These are phyloP conservation scores for Warburgia ugandensis DNA, from an alignment of 164 flowering plant genomes.

Conservation along the genomic window DNA sequence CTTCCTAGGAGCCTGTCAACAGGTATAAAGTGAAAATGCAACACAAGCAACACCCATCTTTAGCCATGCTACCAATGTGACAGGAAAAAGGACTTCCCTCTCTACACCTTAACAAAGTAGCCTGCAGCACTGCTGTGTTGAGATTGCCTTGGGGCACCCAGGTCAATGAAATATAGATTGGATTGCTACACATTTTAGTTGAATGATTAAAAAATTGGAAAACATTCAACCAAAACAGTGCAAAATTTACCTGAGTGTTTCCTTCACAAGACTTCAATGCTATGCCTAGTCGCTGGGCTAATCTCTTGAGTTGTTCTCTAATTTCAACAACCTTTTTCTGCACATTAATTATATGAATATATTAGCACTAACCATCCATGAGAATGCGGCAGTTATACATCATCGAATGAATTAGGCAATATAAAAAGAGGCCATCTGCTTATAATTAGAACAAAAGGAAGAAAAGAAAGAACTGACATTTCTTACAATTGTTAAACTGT, in stretches of 20 bases:
- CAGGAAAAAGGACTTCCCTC: no score
- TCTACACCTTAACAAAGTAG: no score
- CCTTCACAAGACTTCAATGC: constrained; percentile 71
- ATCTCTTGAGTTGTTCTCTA: constrained; percentile 73
- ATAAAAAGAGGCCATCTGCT: not conserved
- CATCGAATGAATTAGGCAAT: not conserved
- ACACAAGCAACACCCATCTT: no score
- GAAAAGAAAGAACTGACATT: not conserved
- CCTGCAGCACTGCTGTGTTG: no score
- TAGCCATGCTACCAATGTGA: no score
- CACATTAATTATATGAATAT: constrained; percentile 1
- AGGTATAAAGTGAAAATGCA: no score
- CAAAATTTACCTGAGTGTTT: constrained; percentile 51
- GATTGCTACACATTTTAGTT: no score
- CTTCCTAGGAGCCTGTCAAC: no score
- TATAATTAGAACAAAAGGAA: not conserved
- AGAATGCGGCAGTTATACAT: not conserved
- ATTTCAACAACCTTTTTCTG: constrained; percentile 59
- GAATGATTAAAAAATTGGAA: no score
- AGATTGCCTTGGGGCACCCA: no score
- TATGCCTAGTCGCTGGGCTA: constrained; percentile 65
- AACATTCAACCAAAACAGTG: no score
- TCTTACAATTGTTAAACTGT: not conserved
- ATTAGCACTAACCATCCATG: not conserved
- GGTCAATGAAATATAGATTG: no score